phyloP scores from a whole-genome alignment of 106 monocot genomes.

The Ottelia alismoides region DNA sequence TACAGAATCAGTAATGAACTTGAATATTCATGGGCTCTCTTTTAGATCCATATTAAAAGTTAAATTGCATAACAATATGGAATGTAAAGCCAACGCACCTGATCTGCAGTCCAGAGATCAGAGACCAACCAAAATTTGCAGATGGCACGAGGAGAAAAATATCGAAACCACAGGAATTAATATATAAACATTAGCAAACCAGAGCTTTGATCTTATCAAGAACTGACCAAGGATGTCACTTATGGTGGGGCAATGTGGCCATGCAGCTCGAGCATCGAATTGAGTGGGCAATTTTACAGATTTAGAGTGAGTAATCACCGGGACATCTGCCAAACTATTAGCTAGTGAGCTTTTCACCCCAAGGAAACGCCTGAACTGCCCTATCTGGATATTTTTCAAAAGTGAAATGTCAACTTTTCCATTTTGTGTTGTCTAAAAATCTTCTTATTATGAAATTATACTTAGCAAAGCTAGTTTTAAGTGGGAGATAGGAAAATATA shows the following conservation, averaged over 20 bases:
- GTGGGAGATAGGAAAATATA: no score
- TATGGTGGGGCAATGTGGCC: conserved; percentile 68
- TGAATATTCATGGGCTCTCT: not conserved
- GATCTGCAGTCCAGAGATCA: not conserved
- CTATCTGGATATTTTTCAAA: no score
- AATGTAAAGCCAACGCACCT: no score
- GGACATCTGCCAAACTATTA: conserved; percentile 29
- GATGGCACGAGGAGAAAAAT: conserved; percentile 1
- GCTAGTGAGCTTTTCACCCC: conserved; percentile 17
- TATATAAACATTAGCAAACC: not conserved
- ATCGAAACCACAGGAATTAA: not conserved
- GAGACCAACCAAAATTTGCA: conserved; percentile 18
- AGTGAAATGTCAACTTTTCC: no score
- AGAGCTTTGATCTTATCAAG: not conserved
- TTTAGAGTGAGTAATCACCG: conserved; percentile 32
- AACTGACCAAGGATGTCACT: conserved; percentile 70
- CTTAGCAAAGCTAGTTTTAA: no score
- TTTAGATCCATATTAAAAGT: conserved; percentile 21
- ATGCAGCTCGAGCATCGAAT: conserved; percentile 72
- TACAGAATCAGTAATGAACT: conserved; percentile 1
- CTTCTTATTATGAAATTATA: no score
- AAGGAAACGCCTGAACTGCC: no score
- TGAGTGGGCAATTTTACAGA: conserved; percentile 43
- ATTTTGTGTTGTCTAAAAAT: no score
- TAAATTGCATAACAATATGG: no score